Conservation (phyloP, 805 yeast species). For the Cyberlindnera japonica region DNA sequence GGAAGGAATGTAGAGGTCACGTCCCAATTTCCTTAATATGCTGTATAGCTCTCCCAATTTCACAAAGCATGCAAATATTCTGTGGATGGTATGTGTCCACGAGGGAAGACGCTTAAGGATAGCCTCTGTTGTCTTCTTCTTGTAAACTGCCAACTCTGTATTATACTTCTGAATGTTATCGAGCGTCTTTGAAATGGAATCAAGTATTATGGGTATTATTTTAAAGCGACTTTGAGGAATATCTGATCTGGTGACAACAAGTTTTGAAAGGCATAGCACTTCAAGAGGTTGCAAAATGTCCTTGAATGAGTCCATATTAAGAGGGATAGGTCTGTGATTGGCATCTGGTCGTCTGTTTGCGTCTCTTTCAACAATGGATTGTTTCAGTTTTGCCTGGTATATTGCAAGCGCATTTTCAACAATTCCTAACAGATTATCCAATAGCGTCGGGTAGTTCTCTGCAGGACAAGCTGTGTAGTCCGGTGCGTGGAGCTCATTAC, state of each 20-base stretch:
- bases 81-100: conserved; percentile 43
- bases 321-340: conserved; percentile 26
- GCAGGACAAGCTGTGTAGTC: conserved; percentile 5
- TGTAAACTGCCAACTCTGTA: conserved; percentile 27
- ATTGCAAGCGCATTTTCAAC: conserved; percentile 28
- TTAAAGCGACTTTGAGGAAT: conserved; percentile 27
- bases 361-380: conserved; percentile 29
- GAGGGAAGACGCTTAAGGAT: conserved; percentile 31
- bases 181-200: conserved; percentile 25
- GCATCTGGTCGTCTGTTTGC: conserved; percentile 30
- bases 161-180: conserved; percentile 21
- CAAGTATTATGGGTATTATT: conserved; percentile 26
- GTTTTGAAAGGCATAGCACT: conserved; percentile 33
- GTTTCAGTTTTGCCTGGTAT: conserved; percentile 30
- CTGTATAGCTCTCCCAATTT: conserved; percentile 42
- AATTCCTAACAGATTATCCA: conserved; percentile 16
- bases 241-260: conserved; percentile 28
- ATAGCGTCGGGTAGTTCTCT: conserved; percentile 7
- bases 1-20: conserved; percentile 38
- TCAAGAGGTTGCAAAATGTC: conserved; percentile 34
- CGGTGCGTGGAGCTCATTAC: conserved; percentile 11
- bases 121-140: conserved; percentile 19
- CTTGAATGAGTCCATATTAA: conserved; percentile 28
- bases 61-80: conserved; percentile 36
- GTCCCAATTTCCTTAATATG: conserved; percentile 38